Conservation (phyloP, 148 eudicot genomes). For the Fagopyrum tataricum region DNA sequence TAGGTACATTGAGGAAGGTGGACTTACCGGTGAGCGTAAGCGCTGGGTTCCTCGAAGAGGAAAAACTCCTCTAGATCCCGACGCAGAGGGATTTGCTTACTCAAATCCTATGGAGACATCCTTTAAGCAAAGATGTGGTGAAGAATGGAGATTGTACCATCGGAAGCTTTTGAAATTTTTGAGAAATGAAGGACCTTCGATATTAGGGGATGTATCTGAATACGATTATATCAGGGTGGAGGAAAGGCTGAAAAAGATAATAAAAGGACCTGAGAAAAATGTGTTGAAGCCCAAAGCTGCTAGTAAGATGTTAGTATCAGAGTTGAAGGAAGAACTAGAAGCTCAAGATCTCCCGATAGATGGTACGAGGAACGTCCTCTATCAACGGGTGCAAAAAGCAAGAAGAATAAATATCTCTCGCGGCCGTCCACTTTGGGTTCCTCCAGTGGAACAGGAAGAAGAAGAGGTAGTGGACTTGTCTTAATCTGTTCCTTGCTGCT, state of each 20-base stretch:
- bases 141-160: slow-evolving; percentile 64
- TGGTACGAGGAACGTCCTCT: slow-evolving; percentile 92
- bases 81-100: slow-evolving; percentile 74
- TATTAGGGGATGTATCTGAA: slow-evolving; percentile 65
- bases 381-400: slow-evolving; percentile 96
- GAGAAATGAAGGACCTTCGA: slow-evolving; percentile 67
- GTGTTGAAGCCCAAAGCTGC: slow-evolving; percentile 92
- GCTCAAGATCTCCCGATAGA: slow-evolving; percentile 94
- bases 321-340: slow-evolving; percentile 90
- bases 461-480: slow-evolving; percentile 55
- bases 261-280: slow-evolving; percentile 77
- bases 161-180: slow-evolving; percentile 64
- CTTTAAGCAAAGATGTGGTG: slow-evolving; percentile 84
- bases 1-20: slow-evolving; percentile 91
- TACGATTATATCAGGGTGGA: slow-evolving; percentile 71
- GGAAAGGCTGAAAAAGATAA: slow-evolving; percentile 71
- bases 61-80: slow-evolving; percentile 92
- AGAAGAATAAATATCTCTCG: slow-evolving; percentile 94
- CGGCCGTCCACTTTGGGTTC: slow-evolving; percentile 96
- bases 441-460: slow-evolving; percentile 90
- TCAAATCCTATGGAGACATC: slow-evolving; percentile 83
- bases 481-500: slow-evolving; percentile 2
- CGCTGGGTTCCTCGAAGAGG: slow-evolving; percentile 99
- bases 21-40: slow-evolving; percentile 94
- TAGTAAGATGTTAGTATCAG: slow-evolving; percentile 94